Evolutionary conservation across 2,329 filamentous ascomycete genomes (phyloP).

Genomic region (Claviceps quebecensis): DNA sequence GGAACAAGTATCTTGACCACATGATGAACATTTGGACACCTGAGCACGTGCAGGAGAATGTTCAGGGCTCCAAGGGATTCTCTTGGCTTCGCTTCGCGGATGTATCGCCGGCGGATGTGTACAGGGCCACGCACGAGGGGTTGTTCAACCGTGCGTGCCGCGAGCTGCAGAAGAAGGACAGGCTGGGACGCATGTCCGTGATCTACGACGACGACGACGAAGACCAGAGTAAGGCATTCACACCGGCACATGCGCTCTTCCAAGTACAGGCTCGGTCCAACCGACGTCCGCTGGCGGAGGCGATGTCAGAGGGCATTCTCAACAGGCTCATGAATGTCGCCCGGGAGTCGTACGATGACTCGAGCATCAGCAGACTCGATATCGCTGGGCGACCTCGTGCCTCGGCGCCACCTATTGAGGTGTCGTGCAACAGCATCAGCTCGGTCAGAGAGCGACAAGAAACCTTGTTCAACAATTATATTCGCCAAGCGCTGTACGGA

Average conservation of each 20-base stretch:
- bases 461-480: constrained; percentile 61
- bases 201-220: constrained; percentile 62
- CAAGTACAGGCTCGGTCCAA: constrained; percentile 61
- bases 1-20: constrained; percentile 59
- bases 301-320: constrained; percentile 60
- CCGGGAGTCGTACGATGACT: constrained; percentile 45
- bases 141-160: constrained; percentile 61
- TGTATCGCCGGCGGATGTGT: constrained; percentile 57
- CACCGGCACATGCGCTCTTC: constrained; percentile 65
- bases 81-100: constrained; percentile 86
- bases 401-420: constrained; percentile 72
- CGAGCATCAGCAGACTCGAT: constrained; percentile 67
- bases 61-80: constrained; percentile 51
- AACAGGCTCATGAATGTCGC: constrained; percentile 68
- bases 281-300: constrained; percentile 50
- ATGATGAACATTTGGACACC: constrained; percentile 86
- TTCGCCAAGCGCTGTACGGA: constrained; percentile 65
- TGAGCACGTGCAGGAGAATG: constrained; percentile 56
- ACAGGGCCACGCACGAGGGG: constrained; percentile 52
- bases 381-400: constrained; percentile 66
- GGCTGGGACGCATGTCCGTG: constrained; percentile 52
- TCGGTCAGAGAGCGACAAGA: constrained; percentile 53
- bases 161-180: constrained; percentile 38
- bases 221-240: constrained; percentile 41
- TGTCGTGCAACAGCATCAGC: constrained; percentile 58